Evolutionary conservation across 2,329 filamentous ascomycete genomes (phyloP).

Genomic region (Herpotrichia juniperi): DNA sequence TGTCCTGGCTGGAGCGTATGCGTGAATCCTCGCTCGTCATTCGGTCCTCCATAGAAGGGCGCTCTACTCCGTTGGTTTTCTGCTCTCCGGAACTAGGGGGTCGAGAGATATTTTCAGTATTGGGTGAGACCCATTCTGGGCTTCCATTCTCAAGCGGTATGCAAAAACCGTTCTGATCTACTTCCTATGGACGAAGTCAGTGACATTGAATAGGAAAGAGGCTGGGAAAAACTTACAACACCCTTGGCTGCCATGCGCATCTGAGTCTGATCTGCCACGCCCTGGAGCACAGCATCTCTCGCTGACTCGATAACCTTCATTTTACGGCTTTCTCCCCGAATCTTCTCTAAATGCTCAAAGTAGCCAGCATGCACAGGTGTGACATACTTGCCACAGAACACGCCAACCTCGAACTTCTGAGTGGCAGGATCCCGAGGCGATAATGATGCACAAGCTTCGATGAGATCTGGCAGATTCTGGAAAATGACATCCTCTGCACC

Average conservation of each 20-base stretch:
- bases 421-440: conserved; percentile 63
- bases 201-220: not conserved
- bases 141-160: conserved; percentile 53
- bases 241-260: conserved; percentile 68
- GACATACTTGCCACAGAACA: conserved; percentile 87
- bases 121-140: conserved; percentile 31
- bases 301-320: conserved; percentile 69
- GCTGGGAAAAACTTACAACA: conserved; percentile 44
- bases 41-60: conserved; percentile 29
- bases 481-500: conserved; percentile 79
- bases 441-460: conserved; percentile 76
- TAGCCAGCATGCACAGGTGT: conserved; percentile 81
- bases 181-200: conserved; percentile 40
- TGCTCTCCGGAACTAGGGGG: conserved; percentile 25
- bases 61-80: conserved; percentile 18
- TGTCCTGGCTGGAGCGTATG: conserved; percentile 60
- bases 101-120: conserved; percentile 23
- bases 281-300: conserved; percentile 68
- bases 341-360: conserved; percentile 77
- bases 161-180: conserved; percentile 62
- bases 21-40: conserved; percentile 43
- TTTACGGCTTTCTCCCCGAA: conserved; percentile 74
- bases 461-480: conserved; percentile 79
- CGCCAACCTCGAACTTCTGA: conserved; percentile 83
- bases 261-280: conserved; percentile 65